phyloP scores from a whole-genome alignment of 2,329 filamentous ascomycete species.

The Bipolaris cookei region DNA sequence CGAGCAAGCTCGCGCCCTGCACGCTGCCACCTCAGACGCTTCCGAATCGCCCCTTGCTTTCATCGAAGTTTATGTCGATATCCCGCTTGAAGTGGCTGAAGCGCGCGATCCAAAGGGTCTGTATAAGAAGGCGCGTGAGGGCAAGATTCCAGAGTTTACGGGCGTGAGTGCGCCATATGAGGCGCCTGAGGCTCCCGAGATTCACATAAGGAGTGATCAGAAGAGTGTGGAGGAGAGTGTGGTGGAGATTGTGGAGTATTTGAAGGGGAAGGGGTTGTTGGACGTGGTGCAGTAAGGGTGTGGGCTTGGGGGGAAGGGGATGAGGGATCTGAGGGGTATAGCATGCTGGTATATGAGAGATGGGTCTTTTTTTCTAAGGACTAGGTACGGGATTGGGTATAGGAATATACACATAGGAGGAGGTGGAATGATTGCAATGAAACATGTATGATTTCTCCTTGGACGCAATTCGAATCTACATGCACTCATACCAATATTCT shows the following conservation, averaged over 20 bases:
- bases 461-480: too few species aligned
- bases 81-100: constrained; percentile 90
- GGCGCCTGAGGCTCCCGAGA: constrained; percentile 82
- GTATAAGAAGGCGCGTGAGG: constrained; percentile 94
- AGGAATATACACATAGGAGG: too few species aligned
- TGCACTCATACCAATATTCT: too few species aligned
- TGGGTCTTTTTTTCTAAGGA: too few species aligned
- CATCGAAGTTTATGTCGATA: constrained; percentile 91
- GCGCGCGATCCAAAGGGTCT: constrained; percentile 95
- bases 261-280: constrained; percentile 72
- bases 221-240: constrained; percentile 89
- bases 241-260: constrained; percentile 78
- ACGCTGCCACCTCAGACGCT: constrained; percentile 62
- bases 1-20: constrained; percentile 78
- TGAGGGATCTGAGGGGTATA: not conserved
- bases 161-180: constrained; percentile 96
- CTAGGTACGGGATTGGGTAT: too few species aligned
- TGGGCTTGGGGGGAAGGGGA: too few species aligned
- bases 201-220: constrained; percentile 83
- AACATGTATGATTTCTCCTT: too few species aligned
- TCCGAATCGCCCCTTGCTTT: constrained; percentile 75
- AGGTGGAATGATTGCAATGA: too few species aligned
- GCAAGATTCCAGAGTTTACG: constrained; percentile 96
- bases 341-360: too few species aligned
- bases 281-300: constrained; percentile 23